Conservation (phyloP, 805 yeast genomes). For the Spathaspora gorwiae region DNA sequence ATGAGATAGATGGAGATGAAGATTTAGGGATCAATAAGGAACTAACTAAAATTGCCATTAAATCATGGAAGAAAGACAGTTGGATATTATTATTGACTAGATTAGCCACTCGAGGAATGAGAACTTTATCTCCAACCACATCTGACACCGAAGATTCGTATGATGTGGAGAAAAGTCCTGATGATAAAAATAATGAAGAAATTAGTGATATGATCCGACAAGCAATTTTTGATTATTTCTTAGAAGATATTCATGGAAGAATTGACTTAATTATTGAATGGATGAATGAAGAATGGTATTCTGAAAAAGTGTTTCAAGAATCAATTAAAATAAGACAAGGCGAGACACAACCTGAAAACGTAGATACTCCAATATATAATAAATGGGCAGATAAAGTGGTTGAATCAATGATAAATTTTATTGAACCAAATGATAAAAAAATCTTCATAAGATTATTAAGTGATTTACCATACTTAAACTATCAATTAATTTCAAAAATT, state of each 20-base stretch:
- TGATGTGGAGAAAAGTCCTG: slow-evolving; percentile 19
- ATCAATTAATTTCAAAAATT: slow-evolving; percentile 57
- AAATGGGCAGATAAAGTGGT: slow-evolving; percentile 68
- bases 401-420: slow-evolving; percentile 76
- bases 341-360: neutral
- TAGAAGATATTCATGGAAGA: slow-evolving; percentile 65
- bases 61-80: slow-evolving; percentile 54
- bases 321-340: slow-evolving; percentile 15
- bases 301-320: slow-evolving; percentile 45
- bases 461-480: slow-evolving; percentile 76
- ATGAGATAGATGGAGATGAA: slow-evolving; percentile 10
- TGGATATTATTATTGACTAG: slow-evolving; percentile 77
- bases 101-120: slow-evolving; percentile 77
- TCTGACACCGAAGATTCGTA: slow-evolving; percentile 4
- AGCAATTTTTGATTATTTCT: slow-evolving; percentile 66
- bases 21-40: slow-evolving; percentile 29
- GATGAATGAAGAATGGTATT: slow-evolving; percentile 94
- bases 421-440: slow-evolving; percentile 78
- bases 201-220: slow-evolving; percentile 62
- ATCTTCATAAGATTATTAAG: slow-evolving; percentile 77
- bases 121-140: slow-evolving; percentile 9
- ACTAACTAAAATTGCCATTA: slow-evolving; percentile 54
- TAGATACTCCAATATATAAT: slow-evolving; percentile 49
- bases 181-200: slow-evolving; percentile 26
- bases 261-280: slow-evolving; percentile 80